Evolutionary conservation across 2,329 filamentous ascomycete genomes (phyloP).

Genomic region (Ophiostoma angusticollis): DNA sequence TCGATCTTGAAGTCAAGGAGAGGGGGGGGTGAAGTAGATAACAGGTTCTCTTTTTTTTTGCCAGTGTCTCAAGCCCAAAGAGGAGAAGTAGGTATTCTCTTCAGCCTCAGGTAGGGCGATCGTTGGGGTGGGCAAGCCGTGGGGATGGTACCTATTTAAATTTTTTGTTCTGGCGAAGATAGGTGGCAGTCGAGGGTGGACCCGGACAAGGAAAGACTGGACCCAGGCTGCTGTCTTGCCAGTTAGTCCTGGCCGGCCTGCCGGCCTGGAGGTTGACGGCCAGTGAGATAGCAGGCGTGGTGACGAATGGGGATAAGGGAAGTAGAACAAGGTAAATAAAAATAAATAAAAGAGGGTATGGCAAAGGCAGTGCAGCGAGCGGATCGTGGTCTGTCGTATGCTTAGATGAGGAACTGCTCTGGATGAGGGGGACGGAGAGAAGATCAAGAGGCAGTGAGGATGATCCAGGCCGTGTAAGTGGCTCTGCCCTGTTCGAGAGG

Average conservation of each 20-base stretch:
- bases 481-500: slow-evolving; percentile 3
- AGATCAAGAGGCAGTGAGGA: neutral
- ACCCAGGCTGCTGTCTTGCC: neutral
- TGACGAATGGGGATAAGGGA: slow-evolving; percentile 1
- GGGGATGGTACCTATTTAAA: slow-evolving; percentile 8
- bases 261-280: too few relatives aligned
- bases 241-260: neutral
- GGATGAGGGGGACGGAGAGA: neutral
- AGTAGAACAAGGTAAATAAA: neutral
- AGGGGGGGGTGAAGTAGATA: slow-evolving; percentile 2
- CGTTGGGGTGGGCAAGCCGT: slow-evolving; percentile 3
- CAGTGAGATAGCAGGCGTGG: too few relatives aligned
- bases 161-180: slow-evolving; percentile 5
- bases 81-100: slow-evolving; percentile 8
- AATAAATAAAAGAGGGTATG: neutral
- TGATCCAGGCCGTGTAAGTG: slow-evolving; percentile 4
- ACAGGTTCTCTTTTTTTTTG: slow-evolving; percentile 13
- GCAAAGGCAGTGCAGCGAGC: neutral
- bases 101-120: slow-evolving; percentile 10
- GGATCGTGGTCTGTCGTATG: too few relatives aligned
- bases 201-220: slow-evolving; percentile 4
- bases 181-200: slow-evolving; percentile 8
- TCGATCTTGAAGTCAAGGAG: neutral
- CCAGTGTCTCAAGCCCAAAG: slow-evolving; percentile 1
- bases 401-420: too few relatives aligned